A percentile compares a stretch with the other conserved stretches of the same genome.
Conservation (phyloP, 768 basidiomycete species). For the Sistotremastrum suecicum region DNA sequence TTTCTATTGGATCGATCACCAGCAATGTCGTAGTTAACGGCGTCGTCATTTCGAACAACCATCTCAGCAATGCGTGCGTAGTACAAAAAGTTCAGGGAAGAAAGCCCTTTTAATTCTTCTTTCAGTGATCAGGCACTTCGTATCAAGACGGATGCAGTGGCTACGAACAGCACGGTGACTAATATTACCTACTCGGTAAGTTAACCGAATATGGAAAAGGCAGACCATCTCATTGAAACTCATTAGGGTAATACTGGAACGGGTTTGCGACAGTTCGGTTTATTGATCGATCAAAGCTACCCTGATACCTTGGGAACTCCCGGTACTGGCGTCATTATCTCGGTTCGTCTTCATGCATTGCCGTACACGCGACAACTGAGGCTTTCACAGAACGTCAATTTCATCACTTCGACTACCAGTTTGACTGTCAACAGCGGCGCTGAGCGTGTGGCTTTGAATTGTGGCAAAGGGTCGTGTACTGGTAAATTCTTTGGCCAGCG, state of each 20-base stretch:
- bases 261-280: slow-evolving; percentile 33
- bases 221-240: neutral
- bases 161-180: slow-evolving; percentile 32
- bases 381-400: slow-evolving; percentile 31
- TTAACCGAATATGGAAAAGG: neutral
- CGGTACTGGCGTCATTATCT: slow-evolving; percentile 41
- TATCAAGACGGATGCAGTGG: slow-evolving; percentile 39
- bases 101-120: neutral
- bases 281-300: slow-evolving; percentile 56
- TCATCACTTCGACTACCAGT: slow-evolving; percentile 25
- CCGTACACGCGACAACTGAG: neutral
- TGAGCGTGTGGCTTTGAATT: slow-evolving; percentile 37
- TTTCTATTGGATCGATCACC: slow-evolving; percentile 46
- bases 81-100: neutral
- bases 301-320: slow-evolving; percentile 36
- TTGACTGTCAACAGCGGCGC: slow-evolving; percentile 30
- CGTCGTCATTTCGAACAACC: slow-evolving; percentile 37
- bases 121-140: slow-evolving; percentile 39
- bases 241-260: slow-evolving; percentile 38
- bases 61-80: slow-evolving; percentile 36
- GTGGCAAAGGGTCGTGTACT: slow-evolving; percentile 35
- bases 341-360: slow-evolving; percentile 23
- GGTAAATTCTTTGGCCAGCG: slow-evolving; percentile 16
- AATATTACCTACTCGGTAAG: slow-evolving; percentile 13
- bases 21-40: slow-evolving; percentile 31